These are phyloP conservation scores for Talaromyces rugulosus DNA, from an alignment of 2,329 filamentous ascomycete genomes.

Conservation along the genomic window DNA sequence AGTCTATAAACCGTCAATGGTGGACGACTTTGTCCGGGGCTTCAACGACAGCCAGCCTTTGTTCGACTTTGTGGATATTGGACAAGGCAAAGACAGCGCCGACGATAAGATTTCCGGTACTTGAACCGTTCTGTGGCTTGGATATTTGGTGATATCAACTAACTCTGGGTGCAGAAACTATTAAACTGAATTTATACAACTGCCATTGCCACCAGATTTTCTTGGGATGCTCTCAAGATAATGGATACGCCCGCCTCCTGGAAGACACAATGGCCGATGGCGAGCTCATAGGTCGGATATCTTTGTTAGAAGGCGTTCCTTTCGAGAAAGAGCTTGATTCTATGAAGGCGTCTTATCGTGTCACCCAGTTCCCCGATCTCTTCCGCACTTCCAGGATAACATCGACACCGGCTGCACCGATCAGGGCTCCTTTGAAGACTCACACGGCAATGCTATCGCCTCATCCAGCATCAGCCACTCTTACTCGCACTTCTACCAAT, in stretches of 20 bases:
- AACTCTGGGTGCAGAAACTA: slow-evolving; percentile 41
- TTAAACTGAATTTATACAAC: slow-evolving; percentile 54
- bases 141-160: slow-evolving; percentile 19
- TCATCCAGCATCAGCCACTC: slow-evolving; percentile 25
- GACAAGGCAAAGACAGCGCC: slow-evolving; percentile 40
- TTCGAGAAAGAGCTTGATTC: slow-evolving; percentile 51
- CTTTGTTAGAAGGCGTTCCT: slow-evolving; percentile 54
- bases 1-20: slow-evolving; percentile 35
- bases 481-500: slow-evolving; percentile 37
- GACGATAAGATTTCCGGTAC: slow-evolving; percentile 47
- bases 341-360: slow-evolving; percentile 46
- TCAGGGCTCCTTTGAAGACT: slow-evolving; percentile 20
- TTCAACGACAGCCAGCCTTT: slow-evolving; percentile 49
- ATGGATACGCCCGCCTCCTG: slow-evolving; percentile 51
- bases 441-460: slow-evolving; percentile 32
- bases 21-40: slow-evolving; percentile 54
- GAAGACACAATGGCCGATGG: slow-evolving; percentile 46
- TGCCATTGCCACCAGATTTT: slow-evolving; percentile 59
- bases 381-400: slow-evolving; percentile 53
- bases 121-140: slow-evolving; percentile 12
- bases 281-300: slow-evolving; percentile 45
- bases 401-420: slow-evolving; percentile 27
- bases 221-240: slow-evolving; percentile 56
- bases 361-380: slow-evolving; percentile 47
- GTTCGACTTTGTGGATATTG: slow-evolving; percentile 50